Evolutionary conservation across 257 asterid genomes (phyloP).

Genomic region (Solanum raphanifolium): DNA sequence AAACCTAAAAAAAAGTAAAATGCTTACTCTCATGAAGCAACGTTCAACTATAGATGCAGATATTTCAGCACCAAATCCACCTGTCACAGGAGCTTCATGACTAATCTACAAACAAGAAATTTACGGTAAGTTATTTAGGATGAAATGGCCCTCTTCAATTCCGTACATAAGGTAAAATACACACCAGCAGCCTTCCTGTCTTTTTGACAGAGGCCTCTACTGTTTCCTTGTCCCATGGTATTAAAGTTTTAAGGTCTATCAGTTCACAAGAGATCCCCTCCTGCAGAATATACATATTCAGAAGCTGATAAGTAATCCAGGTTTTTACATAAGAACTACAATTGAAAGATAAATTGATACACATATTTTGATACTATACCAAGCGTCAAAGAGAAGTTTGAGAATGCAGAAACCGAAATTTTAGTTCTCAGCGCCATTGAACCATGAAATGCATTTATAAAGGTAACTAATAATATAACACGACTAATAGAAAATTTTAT

Average conservation of each 20-base stretch:
- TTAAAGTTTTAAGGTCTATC: constrained; percentile 80
- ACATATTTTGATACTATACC: neutral
- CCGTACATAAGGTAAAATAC: constrained; percentile 2
- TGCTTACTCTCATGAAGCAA: constrained; percentile 76
- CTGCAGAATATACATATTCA: constrained; percentile 22
- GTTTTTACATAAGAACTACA: neutral
- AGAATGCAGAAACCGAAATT: neutral
- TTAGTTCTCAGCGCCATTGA: neutral
- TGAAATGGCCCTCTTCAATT: neutral
- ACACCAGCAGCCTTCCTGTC: constrained; percentile 89
- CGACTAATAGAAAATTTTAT: neutral
- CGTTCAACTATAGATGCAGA: constrained; percentile 93
- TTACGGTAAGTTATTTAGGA: neutral
- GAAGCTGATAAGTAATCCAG: neutral
- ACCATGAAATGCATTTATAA: neutral
- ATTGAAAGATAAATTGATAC: neutral
- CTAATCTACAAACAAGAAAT: constrained; percentile 43
- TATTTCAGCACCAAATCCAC: constrained; percentile 97
- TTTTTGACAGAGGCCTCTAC: constrained; percentile 92
- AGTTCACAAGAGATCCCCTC: constrained; percentile 97
- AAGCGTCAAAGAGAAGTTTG: neutral
- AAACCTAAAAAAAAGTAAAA: neutral
- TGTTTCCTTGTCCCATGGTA: constrained; percentile 98
- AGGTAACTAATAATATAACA: neutral
- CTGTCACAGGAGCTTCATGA: constrained; percentile 97